Evolutionary conservation across 768 basidiomycete genomes (phyloP).

Genomic region (Lactarius psammicola): DNA sequence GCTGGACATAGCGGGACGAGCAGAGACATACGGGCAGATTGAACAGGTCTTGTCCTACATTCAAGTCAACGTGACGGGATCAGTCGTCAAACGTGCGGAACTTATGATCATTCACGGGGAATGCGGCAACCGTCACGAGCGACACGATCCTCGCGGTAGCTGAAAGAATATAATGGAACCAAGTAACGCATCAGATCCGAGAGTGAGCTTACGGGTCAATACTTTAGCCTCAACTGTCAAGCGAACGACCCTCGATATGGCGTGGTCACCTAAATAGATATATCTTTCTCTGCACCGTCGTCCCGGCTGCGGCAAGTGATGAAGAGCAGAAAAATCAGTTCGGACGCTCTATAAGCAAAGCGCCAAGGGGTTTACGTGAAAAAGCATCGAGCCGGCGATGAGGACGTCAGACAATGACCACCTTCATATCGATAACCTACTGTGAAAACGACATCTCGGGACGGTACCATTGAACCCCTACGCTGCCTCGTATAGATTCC

Average conservation of each 20-base stretch:
- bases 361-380: not conserved
- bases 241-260: not conserved
- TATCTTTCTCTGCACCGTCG: not conserved
- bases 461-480: too few species aligned
- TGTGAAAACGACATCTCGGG: too few species aligned
- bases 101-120: conserved; percentile 2
- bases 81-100: not conserved
- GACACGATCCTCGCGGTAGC: not conserved
- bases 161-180: not conserved
- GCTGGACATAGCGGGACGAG: not conserved
- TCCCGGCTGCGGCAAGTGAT: not conserved
- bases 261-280: not conserved
- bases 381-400: conserved; percentile 14
- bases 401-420: conserved; percentile 3
- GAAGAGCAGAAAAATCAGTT: not conserved
- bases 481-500: too few species aligned
- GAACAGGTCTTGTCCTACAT: conserved; percentile 11
- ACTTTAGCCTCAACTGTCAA: conserved; percentile 17
- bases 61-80: not conserved
- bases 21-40: conserved; percentile 15
- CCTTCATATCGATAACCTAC: too few species aligned
- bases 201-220: conserved; percentile 8
- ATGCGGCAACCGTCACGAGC: not conserved
- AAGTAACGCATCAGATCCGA: not conserved
- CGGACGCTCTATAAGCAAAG: not conserved